Conservation (phyloP, 805 yeast species). For the Dipodascus geniculatus region DNA sequence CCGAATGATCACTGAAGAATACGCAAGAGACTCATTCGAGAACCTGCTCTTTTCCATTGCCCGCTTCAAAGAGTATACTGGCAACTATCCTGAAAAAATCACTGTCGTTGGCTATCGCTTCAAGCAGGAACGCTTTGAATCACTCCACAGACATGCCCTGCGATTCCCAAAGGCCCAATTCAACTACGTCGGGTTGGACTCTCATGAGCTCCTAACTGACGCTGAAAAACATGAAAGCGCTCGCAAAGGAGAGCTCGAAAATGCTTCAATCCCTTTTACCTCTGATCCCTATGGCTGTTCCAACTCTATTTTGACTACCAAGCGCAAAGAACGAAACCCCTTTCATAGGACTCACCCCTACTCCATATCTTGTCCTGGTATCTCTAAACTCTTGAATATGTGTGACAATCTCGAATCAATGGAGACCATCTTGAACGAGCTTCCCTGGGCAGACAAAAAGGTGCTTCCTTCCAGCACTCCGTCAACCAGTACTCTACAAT, state of each 20-base stretch:
- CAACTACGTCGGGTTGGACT: slow-evolving; percentile 66
- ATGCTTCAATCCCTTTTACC: background rate
- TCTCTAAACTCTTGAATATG: background rate
- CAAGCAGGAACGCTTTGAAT: background rate
- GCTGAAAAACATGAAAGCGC: background rate
- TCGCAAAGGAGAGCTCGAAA: background rate
- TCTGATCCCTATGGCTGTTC: slow-evolving; percentile 1
- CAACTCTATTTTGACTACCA: background rate
- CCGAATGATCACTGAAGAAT: background rate
- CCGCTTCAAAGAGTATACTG: background rate
- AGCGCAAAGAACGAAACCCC: background rate
- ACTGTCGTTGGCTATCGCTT: background rate
- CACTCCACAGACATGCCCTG: background rate
- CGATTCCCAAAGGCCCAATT: slow-evolving; percentile 33
- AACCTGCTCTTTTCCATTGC: slow-evolving; percentile 1
- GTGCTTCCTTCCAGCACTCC: too few species aligned
- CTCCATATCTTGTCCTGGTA: background rate
- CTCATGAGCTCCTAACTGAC: slow-evolving; percentile 29
- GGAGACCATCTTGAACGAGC: background rate
- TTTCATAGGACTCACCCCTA: background rate
- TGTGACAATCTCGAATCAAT: background rate
- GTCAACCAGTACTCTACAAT: too few species aligned
- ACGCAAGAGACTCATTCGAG: background rate
- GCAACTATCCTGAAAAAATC: background rate
- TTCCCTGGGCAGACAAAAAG: background rate